Evolutionary conservation across 495 filamentous ascomycete genomes (phyloP).

Genomic region (Beverwykella pulmonaria): DNA sequence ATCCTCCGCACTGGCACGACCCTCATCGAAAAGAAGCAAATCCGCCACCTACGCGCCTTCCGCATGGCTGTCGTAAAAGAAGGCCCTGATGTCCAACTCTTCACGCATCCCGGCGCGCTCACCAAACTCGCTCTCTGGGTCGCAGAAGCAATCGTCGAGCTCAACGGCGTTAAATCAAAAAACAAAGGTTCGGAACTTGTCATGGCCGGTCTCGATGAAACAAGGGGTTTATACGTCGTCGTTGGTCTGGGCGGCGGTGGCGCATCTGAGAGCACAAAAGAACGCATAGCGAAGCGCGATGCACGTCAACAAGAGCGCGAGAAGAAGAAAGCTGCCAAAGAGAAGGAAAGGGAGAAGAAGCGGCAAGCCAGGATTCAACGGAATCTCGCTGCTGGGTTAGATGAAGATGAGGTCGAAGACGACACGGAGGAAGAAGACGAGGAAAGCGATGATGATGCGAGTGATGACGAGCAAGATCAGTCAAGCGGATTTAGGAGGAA

Average conservation of each 20-base stretch:
- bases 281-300: constrained; percentile 63
- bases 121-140: constrained; percentile 94
- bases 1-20: constrained; percentile 92
- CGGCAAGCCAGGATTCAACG: constrained; percentile 38
- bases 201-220: constrained; percentile 85
- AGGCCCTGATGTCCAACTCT: constrained; percentile 83
- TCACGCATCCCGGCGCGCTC: constrained; percentile 87
- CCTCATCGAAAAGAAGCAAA: constrained; percentile 89
- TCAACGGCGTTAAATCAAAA: constrained; percentile 77
- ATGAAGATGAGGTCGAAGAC: constrained; percentile 61
- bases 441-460: constrained; percentile 61
- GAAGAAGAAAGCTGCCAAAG: constrained; percentile 61
- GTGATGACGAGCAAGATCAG: constrained; percentile 61
- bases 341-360: constrained; percentile 62
- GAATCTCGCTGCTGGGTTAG: constrained; percentile 41
- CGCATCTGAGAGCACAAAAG: constrained; percentile 63
- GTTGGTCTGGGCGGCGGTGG: constrained; percentile 85
- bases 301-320: constrained; percentile 61
- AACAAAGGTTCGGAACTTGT: constrained; percentile 73
- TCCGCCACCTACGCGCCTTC: constrained; percentile 86
- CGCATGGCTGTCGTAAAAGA: constrained; percentile 96
- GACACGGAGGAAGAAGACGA: constrained; percentile 48
- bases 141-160: constrained; percentile 86
- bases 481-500: constrained; percentile 74
- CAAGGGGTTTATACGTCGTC: constrained; percentile 83